Percentiles rank a stretch among this genome's conserved stretches.
Evolutionary conservation across 2,329 filamentous ascomycete species (phyloP).

Genomic region (Zasmidium cellare): DNA sequence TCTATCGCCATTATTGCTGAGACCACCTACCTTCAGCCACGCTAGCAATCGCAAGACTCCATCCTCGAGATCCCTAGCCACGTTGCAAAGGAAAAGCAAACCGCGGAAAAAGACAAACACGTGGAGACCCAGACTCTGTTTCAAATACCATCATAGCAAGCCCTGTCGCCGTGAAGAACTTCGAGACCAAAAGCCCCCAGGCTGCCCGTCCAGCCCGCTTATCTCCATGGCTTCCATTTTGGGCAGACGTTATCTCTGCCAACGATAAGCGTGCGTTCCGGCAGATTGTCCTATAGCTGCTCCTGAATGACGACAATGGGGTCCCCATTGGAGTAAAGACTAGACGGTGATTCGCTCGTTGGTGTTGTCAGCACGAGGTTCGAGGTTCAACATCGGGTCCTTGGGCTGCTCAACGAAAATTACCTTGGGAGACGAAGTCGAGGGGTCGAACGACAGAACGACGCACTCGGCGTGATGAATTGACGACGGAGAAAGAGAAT

Average conservation of each 20-base stretch:
- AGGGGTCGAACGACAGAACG: too few relatives aligned
- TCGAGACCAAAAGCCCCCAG: neutral
- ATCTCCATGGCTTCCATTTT: neutral
- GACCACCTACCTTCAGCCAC: too few relatives aligned
- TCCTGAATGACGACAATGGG: neutral
- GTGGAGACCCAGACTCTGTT: neutral
- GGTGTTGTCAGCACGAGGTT: neutral
- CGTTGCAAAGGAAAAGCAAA: neutral
- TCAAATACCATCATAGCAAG: neutral
- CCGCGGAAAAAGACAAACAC: neutral
- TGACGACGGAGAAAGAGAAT: neutral
- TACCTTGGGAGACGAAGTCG: too few relatives aligned
- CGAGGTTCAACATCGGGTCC: neutral
- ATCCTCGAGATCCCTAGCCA: too few relatives aligned
- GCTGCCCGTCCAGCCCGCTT: neutral
- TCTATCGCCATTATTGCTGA: too few relatives aligned
- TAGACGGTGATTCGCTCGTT: neutral
- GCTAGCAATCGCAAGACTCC: too few relatives aligned
- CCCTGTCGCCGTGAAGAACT: too few relatives aligned
- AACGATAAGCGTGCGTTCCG: neutral
- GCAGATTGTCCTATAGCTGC: neutral
- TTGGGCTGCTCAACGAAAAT: neutral
- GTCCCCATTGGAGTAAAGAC: neutral
- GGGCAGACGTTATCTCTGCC: neutral
- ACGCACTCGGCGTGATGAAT: too few relatives aligned